phyloP scores from a whole-genome alignment of 2,329 filamentous ascomycete species.

The Ophiosphaerella herpotricha region DNA sequence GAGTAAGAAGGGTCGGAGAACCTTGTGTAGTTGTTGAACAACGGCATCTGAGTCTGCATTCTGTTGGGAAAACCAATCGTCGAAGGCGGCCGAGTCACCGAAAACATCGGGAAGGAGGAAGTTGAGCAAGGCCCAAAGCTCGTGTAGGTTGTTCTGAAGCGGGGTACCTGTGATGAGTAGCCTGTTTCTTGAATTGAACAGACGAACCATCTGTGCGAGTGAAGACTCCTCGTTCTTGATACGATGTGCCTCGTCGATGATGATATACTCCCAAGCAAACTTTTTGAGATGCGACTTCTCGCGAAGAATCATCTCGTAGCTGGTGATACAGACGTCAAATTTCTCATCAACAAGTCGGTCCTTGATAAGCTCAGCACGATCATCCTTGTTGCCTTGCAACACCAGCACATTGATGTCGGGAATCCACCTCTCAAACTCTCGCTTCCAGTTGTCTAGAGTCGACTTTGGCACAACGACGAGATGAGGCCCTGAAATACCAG shows the following conservation, averaged over 20 bases:
- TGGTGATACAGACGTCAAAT: conserved; percentile 97
- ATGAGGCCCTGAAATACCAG: conserved; percentile 88
- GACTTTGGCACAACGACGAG: conserved; percentile 93
- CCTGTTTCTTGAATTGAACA: conserved; percentile 94
- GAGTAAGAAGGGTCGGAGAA: conserved; percentile 89
- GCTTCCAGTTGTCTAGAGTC: conserved; percentile 97
- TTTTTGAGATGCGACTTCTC: conserved; percentile 96
- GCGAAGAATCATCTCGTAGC: conserved; percentile 97
- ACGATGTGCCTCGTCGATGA: conserved; percentile 95
- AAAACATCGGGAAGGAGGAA: conserved; percentile 98
- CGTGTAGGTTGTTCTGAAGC: conserved; percentile 96
- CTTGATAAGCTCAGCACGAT: conserved; percentile 84
- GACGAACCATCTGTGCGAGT: conserved; percentile 90
- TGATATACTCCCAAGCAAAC: conserved; percentile 99
- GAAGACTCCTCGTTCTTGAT: conserved; percentile 99
- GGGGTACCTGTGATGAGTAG: conserved; percentile 96
- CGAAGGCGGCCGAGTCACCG: conserved; percentile 93
- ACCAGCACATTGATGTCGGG: conserved; percentile 94
- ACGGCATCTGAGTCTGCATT: conserved; percentile 91
- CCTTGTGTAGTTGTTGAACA: conserved; percentile 91
- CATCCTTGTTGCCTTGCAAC: conserved; percentile 92
- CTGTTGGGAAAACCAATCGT: conserved; percentile 95
- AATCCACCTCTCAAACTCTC: conserved; percentile 92
- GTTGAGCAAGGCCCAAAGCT: conserved; percentile 96
- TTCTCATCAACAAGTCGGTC: conserved; percentile 91